Conservation (phyloP, 768 basidiomycete genomes). For the Russula ochroleuca region DNA sequence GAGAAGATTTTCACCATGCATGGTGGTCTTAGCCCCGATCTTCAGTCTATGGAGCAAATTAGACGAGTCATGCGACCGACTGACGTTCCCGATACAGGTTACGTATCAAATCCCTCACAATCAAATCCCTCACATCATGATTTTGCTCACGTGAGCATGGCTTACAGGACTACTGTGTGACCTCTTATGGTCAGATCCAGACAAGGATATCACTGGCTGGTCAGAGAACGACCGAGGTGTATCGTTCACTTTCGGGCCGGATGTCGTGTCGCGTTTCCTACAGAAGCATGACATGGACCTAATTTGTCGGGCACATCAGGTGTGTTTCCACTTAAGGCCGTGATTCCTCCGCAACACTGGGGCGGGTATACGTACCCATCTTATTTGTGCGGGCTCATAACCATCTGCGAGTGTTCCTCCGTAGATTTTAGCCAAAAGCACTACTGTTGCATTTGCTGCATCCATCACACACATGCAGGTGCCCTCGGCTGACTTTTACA, state of each 20-base stretch:
- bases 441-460: conserved; percentile 1
- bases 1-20: conserved; percentile 99
- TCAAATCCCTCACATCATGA: not conserved
- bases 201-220: conserved; percentile 99
- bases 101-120: conserved; percentile 14
- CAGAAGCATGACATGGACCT: conserved; percentile 99
- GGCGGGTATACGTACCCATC: not conserved
- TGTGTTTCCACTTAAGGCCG: conserved; percentile 36
- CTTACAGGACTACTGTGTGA: conserved; percentile 84
- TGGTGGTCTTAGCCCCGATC: conserved; percentile 92
- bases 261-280: conserved; percentile 96
- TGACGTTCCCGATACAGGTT: conserved; percentile 97
- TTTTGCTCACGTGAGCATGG: conserved; percentile 16
- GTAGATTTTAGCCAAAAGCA: not conserved
- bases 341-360: conserved; percentile 8
- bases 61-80: conserved; percentile 98
- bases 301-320: conserved; percentile 98
- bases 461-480: not conserved
- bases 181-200: conserved; percentile 97
- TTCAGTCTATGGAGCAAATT: conserved; percentile 99
- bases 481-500: conserved; percentile 2
- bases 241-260: conserved; percentile 97
- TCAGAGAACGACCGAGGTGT: conserved; percentile 99
- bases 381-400: conserved; percentile 1
- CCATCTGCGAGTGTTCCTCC: not conserved